Base-by-base conservation (phyloP, 2,329 filamentous ascomycete species). In the Penicillium brevicompactum region DNA sequence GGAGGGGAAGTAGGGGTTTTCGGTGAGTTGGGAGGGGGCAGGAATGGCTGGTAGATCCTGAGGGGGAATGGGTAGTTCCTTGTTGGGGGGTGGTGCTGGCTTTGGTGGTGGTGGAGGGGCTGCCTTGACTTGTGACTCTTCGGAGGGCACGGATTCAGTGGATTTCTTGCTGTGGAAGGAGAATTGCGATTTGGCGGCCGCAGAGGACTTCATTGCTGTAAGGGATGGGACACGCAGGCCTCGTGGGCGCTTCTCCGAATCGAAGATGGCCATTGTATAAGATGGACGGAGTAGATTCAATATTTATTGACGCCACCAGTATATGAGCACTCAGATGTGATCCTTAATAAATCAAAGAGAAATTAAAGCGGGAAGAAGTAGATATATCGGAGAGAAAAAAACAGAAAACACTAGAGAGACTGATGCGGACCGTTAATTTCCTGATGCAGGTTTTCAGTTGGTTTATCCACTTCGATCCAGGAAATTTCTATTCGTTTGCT, bases 161-260 rank as follows among this genome's bases (percentile, higher is more conserved):
- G 59, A 61, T 47, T 64, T 62, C 46, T 62, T 60, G 48, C 58
- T 55, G 46, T 65, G 62, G 30, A 66, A 57, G 5, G 60, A 59
- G 40, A 62, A 60, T 48, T 70, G 69, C 31, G 70, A 67, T 42
- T 56, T 62, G 44, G 62, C 62, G 40, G 52, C 53, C 37, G 52
- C 53, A 11, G 49, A 49, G 34, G 52, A 55, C 58, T 71, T 72
- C 47, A 69, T 64, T 13, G 67, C 65, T 41, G 69, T 67, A 7
- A 71, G 61, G 14, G 70, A 72, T 0, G 70, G 70, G 14, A 73
- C 63, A 42, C 70, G 68, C 50, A 73, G 60, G 44, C 70, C 70
- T 6, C 66, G 65, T 13, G 69, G 64, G 48, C 69, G 68, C 44
- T 70, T 71, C 24, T 71, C 70, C n/a, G 69, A 67, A 41, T 73